These are phyloP conservation scores for Ophiocytium majus DNA, from an alignment of 352 stramenopile genomes.

Conservation along the genomic window DNA sequence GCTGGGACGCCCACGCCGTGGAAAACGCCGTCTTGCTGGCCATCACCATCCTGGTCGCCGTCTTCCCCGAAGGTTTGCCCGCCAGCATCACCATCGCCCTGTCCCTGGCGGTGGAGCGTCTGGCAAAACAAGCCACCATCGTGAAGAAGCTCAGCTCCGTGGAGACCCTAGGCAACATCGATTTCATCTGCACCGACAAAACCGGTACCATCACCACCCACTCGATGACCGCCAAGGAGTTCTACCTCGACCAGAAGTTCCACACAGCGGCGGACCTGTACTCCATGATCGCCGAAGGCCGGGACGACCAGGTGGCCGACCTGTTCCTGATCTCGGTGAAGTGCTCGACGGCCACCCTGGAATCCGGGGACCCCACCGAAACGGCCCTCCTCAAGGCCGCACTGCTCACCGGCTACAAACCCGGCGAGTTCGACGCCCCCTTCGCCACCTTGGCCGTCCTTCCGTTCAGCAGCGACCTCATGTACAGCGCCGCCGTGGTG, in stretches of 20 bases:
- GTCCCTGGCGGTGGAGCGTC: constrained; percentile 85
- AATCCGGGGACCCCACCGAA: background rate
- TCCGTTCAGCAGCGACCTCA: background rate
- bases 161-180: constrained; percentile 90
- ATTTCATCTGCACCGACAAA: constrained; percentile 69
- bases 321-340: background rate
- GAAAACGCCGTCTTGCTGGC: background rate
- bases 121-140: constrained; percentile 89
- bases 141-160: constrained; percentile 93
- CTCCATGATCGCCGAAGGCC: background rate
- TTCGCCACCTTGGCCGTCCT: background rate
- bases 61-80: constrained; percentile 77
- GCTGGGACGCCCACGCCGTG: background rate
- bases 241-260: background rate
- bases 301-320: background rate
- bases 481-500: background rate
- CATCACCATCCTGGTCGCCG: background rate
- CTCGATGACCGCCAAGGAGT: constrained; percentile 77
- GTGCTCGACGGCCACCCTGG: background rate
- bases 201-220: constrained; percentile 95
- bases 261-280: too few relatives aligned
- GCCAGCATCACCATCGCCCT: constrained; percentile 93
- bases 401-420: background rate
- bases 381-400: background rate
- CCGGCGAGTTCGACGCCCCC: background rate